phyloP scores from a whole-genome alignment of 352 stramenopile genomes.

The Aphanomyces astaci region DNA sequence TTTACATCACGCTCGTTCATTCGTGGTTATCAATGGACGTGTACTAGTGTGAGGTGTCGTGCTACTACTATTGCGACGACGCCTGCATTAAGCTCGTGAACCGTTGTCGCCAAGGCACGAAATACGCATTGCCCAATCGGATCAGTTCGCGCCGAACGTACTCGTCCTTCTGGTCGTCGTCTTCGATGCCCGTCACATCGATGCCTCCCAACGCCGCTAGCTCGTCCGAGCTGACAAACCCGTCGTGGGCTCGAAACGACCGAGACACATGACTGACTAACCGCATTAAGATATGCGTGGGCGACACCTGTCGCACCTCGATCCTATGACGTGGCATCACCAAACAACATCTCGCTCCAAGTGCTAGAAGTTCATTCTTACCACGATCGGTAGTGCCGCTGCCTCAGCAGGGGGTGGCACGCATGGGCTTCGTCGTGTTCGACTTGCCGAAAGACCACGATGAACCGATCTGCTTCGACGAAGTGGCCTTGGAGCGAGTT shows the following conservation, averaged over 20 bases:
- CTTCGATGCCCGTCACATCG: not conserved
- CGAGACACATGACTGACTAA: not conserved
- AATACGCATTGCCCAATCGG: not conserved
- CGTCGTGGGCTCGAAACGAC: not conserved
- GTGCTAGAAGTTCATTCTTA: not conserved
- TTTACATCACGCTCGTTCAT: no score
- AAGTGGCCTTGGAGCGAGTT: constrained; percentile 1
- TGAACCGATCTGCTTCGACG: not conserved
- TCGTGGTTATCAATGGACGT: no score
- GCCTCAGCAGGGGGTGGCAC: not conserved
- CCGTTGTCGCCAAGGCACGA: not conserved
- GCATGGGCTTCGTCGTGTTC: not conserved
- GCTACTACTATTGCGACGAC: not conserved
- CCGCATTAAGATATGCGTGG: not conserved
- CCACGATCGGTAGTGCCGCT: not conserved
- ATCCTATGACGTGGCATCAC: no score
- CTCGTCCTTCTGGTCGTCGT: not conserved
- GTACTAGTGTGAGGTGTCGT: no score
- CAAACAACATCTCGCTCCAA: no score
- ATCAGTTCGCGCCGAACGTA: not conserved
- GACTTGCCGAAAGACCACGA: not conserved
- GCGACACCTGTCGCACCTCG: not conserved
- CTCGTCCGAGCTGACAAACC: not conserved
- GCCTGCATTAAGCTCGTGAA: not conserved
- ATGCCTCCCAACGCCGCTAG: not conserved